Evolutionary conservation across 495 filamentous ascomycete genomes (phyloP).

Genomic region (Tuber calosporum): DNA sequence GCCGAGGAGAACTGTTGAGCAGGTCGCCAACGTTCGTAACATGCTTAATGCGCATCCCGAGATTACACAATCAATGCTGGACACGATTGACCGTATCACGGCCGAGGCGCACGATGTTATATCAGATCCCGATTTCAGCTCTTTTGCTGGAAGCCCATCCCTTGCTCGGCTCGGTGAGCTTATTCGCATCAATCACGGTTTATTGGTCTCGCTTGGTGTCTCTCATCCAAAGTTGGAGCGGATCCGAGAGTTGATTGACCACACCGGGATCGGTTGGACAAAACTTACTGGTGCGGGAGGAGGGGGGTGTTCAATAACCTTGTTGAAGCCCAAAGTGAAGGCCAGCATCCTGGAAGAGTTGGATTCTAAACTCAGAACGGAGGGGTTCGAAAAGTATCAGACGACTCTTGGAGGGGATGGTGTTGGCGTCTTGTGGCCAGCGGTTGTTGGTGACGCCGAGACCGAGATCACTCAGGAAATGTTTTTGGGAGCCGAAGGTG

Average conservation of each 20-base stretch:
- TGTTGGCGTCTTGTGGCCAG: conserved; percentile 86
- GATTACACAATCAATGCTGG: conserved; percentile 68
- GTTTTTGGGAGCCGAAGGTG: conserved; percentile 73
- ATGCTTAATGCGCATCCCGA: conserved; percentile 62
- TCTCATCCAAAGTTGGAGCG: conserved; percentile 90
- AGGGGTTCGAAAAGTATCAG: conserved; percentile 76
- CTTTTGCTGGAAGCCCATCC: conserved; percentile 52
- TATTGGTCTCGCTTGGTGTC: conserved; percentile 79
- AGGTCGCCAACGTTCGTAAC: conserved; percentile 76
- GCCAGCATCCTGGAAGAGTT: conserved; percentile 49
- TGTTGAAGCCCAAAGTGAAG: conserved; percentile 61
- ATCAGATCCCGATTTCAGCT: conserved; percentile 55
- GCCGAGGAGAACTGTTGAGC: conserved; percentile 67
- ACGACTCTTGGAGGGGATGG: conserved; percentile 86
- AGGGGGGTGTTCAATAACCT: conserved; percentile 87
- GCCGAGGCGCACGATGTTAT: conserved; percentile 66
- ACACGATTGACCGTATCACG: conserved; percentile 76
- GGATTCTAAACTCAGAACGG: conserved; percentile 59
- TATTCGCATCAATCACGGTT: conserved; percentile 85
- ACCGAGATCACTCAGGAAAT: conserved; percentile 85
- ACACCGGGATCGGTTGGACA: conserved; percentile 86
- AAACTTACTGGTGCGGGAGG: conserved; percentile 94
- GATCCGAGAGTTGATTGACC: conserved; percentile 83
- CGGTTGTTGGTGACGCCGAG: conserved; percentile 61
- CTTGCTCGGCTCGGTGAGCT: conserved; percentile 64